Evolutionary conservation across 2,329 filamentous ascomycete species (phyloP).

Genomic region (Podosphaera xanthii): DNA sequence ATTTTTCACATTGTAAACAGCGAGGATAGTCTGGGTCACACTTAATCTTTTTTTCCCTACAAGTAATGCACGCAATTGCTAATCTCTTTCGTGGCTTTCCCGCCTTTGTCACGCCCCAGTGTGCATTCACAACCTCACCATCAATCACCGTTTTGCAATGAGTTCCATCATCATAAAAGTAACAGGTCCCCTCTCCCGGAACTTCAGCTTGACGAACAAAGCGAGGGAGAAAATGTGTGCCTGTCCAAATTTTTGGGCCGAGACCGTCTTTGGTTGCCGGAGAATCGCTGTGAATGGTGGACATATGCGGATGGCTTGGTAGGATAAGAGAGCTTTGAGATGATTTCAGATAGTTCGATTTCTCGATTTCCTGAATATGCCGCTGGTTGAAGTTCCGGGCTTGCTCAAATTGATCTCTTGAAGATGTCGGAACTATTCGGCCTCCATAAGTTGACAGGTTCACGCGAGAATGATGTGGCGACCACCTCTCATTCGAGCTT

Average conservation of each 20-base stretch:
- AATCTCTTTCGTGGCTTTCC: conserved; percentile 80
- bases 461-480: conserved; percentile 10
- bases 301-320: conserved; percentile 10
- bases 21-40: conserved; percentile 75
- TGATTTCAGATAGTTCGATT: not conserved
- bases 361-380: not conserved
- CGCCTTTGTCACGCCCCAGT: conserved; percentile 85
- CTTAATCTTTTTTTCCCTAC: conserved; percentile 93
- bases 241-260: conserved; percentile 47
- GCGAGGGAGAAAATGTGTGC: conserved; percentile 41
- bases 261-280: conserved; percentile 30
- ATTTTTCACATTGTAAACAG: conserved; percentile 82
- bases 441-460: conserved; percentile 10
- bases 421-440: not conserved
- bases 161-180: conserved; percentile 67
- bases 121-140: conserved; percentile 67
- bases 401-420: conserved; percentile 2
- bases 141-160: conserved; percentile 69
- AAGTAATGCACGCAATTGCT: conserved; percentile 81
- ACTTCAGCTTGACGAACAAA: conserved; percentile 43
- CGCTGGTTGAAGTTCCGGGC: not conserved
- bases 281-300: conserved; percentile 10
- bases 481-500: conserved; percentile 11
- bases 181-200: conserved; percentile 59
- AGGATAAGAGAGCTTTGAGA: conserved; percentile 3